phyloP scores from a whole-genome alignment of 768 basidiomycete species.

The Galerina marginata region DNA sequence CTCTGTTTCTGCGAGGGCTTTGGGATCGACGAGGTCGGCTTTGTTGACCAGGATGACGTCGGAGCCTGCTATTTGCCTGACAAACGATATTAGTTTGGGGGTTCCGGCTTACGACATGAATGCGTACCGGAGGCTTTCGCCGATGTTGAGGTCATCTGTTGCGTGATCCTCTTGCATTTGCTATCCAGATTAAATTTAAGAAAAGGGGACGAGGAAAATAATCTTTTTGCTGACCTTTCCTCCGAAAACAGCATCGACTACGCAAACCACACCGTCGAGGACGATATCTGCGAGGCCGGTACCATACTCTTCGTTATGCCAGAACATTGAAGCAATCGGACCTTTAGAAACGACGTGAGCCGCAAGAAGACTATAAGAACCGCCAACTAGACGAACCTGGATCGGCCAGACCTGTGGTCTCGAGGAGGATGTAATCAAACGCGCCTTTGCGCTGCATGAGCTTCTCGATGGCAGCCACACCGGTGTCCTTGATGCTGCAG shows the following conservation, averaged over 20 bases:
- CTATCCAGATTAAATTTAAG: slow-evolving; percentile 41
- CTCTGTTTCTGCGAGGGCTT: slow-evolving; percentile 55
- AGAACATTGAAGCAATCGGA: slow-evolving; percentile 88
- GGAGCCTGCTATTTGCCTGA: slow-evolving; percentile 90
- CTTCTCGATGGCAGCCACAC: slow-evolving; percentile 92
- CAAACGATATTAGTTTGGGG: not conserved
- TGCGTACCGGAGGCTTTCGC: slow-evolving; percentile 80
- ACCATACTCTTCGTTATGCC: slow-evolving; percentile 85
- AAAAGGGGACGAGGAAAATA: not conserved
- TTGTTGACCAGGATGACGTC: slow-evolving; percentile 96
- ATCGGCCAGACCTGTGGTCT: slow-evolving; percentile 96
- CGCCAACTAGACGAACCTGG: slow-evolving; percentile 62
- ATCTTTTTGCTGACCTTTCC: slow-evolving; percentile 35
- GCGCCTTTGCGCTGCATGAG: slow-evolving; percentile 85
- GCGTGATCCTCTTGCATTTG: slow-evolving; percentile 86
- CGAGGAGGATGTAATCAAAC: slow-evolving; percentile 95
- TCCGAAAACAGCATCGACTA: slow-evolving; percentile 90
- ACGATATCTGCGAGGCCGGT: slow-evolving; percentile 72
- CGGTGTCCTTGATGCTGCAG: slow-evolving; percentile 95
- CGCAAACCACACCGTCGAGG: slow-evolving; percentile 90
- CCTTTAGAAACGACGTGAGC: slow-evolving; percentile 42
- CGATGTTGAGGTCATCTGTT: slow-evolving; percentile 52
- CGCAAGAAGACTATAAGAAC: not conserved
- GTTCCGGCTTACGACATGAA: not conserved
- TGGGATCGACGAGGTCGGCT: slow-evolving; percentile 67